Evolutionary conservation across 805 yeast genomes (phyloP).

Genomic region (Nakazawaea ishiwadae): DNA sequence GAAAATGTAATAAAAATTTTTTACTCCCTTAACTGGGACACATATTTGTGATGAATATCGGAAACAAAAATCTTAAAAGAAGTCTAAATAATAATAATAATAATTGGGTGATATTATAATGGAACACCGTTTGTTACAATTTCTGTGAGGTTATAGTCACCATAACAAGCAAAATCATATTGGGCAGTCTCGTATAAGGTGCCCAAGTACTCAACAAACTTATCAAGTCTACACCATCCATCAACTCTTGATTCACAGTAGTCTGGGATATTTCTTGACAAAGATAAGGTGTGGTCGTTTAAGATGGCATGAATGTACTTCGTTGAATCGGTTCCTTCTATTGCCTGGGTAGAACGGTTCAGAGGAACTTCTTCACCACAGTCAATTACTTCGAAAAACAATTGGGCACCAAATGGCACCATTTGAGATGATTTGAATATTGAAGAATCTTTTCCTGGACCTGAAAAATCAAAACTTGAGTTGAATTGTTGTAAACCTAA

Average conservation of each 20-base stretch:
- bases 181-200: constrained; percentile 12
- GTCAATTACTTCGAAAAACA: constrained; percentile 32
- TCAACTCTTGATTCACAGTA: constrained; percentile 17
- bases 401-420: constrained; percentile 36
- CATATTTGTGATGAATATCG: too few species aligned
- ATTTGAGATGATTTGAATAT: constrained; percentile 24
- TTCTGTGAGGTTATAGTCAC: constrained; percentile 43
- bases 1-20: too few species aligned
- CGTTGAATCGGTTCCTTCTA: constrained; percentile 3
- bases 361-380: constrained; percentile 21
- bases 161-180: constrained; percentile 3
- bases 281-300: constrained; percentile 16
- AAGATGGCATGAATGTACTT: constrained; percentile 16
- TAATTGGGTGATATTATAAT: constrained; percentile 30
- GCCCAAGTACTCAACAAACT: constrained; percentile 14
- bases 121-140: constrained; percentile 62
- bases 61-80: too few species aligned
- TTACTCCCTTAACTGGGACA: too few species aligned
- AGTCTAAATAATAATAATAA: too few species aligned
- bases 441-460: constrained; percentile 14
- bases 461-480: constrained; percentile 9
- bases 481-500: constrained; percentile 12
- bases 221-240: constrained; percentile 17
- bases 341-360: constrained; percentile 10
- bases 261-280: constrained; percentile 15